These are phyloP conservation scores for Saccharomyces hybrid DNA, from an alignment of 1,139 yeast genomes.

Conservation along the genomic window DNA sequence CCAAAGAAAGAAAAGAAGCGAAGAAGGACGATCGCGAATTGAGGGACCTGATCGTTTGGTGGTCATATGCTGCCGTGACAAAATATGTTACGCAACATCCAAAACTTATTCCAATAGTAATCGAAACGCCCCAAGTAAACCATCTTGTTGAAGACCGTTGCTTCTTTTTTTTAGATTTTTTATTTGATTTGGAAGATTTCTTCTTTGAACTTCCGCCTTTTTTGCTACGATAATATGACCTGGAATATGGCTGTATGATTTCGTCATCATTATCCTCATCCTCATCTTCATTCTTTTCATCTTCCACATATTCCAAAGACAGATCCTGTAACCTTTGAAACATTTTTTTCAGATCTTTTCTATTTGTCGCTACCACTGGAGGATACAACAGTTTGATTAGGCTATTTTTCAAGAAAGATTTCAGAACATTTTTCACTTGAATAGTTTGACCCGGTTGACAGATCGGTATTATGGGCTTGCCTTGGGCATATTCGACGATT, in stretches of 20 bases:
- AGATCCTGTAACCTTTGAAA: too few relatives aligned
- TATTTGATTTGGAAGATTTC: slow-evolving; percentile 21
- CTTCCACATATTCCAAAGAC: too few relatives aligned
- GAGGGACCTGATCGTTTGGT: neutral
- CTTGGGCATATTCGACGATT: slow-evolving; percentile 16
- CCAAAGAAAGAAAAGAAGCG: neutral
- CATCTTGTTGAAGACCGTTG: slow-evolving; percentile 14
- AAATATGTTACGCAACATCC: slow-evolving; percentile 21
- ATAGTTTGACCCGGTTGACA: slow-evolving; percentile 24
- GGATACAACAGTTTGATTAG: slow-evolving; percentile 20
- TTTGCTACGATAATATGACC: too few relatives aligned
- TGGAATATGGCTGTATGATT: too few relatives aligned
- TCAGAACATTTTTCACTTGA: slow-evolving; percentile 21
- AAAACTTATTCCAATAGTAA: slow-evolving; percentile 28
- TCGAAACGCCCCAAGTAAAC: slow-evolving; percentile 26
- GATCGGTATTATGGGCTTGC: slow-evolving; percentile 20
- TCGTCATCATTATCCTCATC: too few relatives aligned
- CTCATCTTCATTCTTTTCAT: too few relatives aligned
- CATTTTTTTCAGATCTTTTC: too few relatives aligned
- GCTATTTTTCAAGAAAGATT: slow-evolving; percentile 16
- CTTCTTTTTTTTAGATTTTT: slow-evolving; percentile 8
- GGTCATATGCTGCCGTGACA: neutral
- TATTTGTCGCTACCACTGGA: slow-evolving; percentile 19
- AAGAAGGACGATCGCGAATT: neutral
- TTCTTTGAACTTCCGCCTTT: neutral